Base-by-base conservation (phyloP, 257 asterid genomes). In the Pogostemon cablin region DNA sequence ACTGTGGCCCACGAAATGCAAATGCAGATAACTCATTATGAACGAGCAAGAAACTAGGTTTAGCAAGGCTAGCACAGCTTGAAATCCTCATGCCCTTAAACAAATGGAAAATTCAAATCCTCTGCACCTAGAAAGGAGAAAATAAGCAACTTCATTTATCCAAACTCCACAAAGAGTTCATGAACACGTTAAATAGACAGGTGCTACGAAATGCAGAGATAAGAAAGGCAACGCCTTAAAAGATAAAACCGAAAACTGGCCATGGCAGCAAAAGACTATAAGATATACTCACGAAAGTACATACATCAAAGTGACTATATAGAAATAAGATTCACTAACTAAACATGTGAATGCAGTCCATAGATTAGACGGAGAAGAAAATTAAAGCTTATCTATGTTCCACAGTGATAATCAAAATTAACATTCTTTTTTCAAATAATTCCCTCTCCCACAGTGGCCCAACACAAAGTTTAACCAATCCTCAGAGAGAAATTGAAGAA, bases 1-100 rank as follows among this genome's bases (percentile, higher is more conserved):
- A 65, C 7, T 67, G 82, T 15, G 80, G 77, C 67, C 75, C 75
- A 75, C 69, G 72, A 62, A 84, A 64, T 3, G 74, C 78, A 66
- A 85, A 76, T 65, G 82, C 74, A 62, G 96, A 88, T 53, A 89
- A 72, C 72, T 88, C 95, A 62, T 68, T 74, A 57, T 82, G 86
- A 78, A 79, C 80, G 37, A 86, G 82, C 81, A 86, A 69, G 11
- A 87, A 76, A 67, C 79, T 80, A 43, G 98, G 92, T 71, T 82
- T 86, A 9, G 85, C 68, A 53, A 90, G 77, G 81, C 88, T 71
- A 62, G 82, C 78, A 72, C 72, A 82, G 80, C 83, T 76, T 67
- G 89, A 8, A 69, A 81, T 76, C 85, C 83, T 85, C 96, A 89
- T 91, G 54, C 69, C 70, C 68, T 79, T 66, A 25, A 68, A 64